phyloP scores from a whole-genome alignment of 768 basidiomycete genomes.

The Suillus paluster region DNA sequence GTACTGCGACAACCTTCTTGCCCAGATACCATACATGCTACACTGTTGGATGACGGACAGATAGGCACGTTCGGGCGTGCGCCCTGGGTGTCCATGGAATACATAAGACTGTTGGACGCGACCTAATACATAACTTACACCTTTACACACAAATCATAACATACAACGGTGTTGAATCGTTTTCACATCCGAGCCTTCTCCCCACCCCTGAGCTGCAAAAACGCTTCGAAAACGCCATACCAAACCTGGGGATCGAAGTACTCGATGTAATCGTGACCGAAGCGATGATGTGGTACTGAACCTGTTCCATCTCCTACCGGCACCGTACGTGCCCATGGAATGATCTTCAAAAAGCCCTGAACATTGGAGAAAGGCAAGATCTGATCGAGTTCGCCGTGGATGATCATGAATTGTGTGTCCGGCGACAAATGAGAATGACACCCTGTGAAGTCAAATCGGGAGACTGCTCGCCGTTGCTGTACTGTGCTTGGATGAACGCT shows the following conservation, averaged over 20 bases:
- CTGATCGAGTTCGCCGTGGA: constrained; percentile 45
- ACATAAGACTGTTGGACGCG: constrained; percentile 45
- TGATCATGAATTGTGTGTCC: constrained; percentile 40
- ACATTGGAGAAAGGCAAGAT: constrained; percentile 43
- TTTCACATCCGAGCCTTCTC: constrained; percentile 13
- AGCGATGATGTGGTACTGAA: constrained; percentile 37
- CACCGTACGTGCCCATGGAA: constrained; percentile 43
- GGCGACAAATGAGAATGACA: constrained; percentile 37
- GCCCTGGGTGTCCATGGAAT: constrained; percentile 49
- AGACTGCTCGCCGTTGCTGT: not conserved
- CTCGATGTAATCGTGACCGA: constrained; percentile 52
- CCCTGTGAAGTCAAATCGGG: constrained; percentile 33
- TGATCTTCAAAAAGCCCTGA: constrained; percentile 38
- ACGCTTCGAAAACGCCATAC: constrained; percentile 42
- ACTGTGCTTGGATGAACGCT: constrained; percentile 10
- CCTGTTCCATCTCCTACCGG: constrained; percentile 37
- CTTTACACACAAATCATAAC: not conserved
- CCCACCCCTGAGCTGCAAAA: constrained; percentile 23
- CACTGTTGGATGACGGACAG: constrained; percentile 15
- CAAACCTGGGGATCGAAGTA: constrained; percentile 49
- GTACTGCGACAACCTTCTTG: constrained; percentile 28
- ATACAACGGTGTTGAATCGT: not conserved
- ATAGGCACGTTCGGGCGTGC: constrained; percentile 18
- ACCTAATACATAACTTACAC: constrained; percentile 9
- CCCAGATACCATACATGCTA: constrained; percentile 29